Evolutionary conservation across 352 stramenopile genomes (phyloP), one percentile per base, ranked within the genome.

Genomic region (Sclerospora graminicola): DNA sequence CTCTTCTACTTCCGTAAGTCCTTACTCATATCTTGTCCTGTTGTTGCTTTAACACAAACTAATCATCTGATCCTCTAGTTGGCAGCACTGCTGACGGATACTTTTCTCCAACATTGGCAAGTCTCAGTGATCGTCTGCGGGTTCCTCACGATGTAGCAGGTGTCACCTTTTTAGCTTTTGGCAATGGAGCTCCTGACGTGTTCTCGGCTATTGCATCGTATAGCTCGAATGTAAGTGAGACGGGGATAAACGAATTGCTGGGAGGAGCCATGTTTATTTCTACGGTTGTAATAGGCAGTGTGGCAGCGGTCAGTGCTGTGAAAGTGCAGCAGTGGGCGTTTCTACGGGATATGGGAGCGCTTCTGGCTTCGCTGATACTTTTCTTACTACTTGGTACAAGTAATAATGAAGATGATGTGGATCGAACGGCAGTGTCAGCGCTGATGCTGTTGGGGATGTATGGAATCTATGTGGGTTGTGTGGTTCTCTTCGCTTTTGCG

Each of bases 81-180:
- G 95, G 94, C n/a, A 90, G 71, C 40, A 99, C 95, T 10, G 96
- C 96, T 0, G 94, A 98, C 36, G 93, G 95, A 33, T 99, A 97
- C 64, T 99, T 99, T 63, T 97, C 80, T 0, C 94, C 95, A 0
- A 95, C 85, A 11, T 75, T 99, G 9, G 95, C 96, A 45, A 96
- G 82, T 74, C 95, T 99, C 45, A 97, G 84, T 28, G 69, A 96
- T 27, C 57, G 82, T 40, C 63, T 94, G 4, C 61, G 81, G 19
- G 66, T 96, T n/a, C 73, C 83, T 30, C 85, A 85, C 42, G 82
- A 95, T 31, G 92, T 98, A 41, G 92, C 94, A 1, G 95, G 96
- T 19, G 95, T 99, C 38, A 98, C 95, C 3, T 90, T 99, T 31
- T 66, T 99, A 28, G 94, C 95, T 24, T 94, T 99, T 43, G 96